Conservation (phyloP, 768 basidiomycete species). For the Lactarius indigo region DNA sequence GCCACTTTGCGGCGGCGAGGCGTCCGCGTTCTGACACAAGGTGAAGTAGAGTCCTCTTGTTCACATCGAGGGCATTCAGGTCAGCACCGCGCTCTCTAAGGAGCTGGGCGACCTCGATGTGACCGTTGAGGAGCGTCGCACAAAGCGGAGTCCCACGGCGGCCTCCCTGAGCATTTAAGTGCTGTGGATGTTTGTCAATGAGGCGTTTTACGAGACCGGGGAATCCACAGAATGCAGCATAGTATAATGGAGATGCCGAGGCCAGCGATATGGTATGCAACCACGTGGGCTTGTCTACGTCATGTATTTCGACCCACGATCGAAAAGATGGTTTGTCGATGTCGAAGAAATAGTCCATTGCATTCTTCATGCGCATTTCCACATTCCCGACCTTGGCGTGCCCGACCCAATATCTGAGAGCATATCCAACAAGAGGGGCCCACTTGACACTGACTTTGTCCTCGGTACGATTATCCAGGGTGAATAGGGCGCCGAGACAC, state of each 20-base stretch:
- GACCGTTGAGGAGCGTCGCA: neutral
- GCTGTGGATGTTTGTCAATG: neutral
- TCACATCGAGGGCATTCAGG: neutral
- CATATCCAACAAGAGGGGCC: neutral
- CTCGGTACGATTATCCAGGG: neutral
- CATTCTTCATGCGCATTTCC: neutral
- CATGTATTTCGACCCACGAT: neutral
- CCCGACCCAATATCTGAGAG: neutral
- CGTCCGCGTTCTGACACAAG: accelerated
- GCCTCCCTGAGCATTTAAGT: neutral
- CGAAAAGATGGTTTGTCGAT: neutral
- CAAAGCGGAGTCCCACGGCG: neutral
- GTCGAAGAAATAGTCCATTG: neutral
- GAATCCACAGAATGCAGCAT: neutral
- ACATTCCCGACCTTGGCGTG: neutral
- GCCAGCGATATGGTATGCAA: no score
- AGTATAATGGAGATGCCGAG: neutral
- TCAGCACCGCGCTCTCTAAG: neutral
- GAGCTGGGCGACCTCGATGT: neutral
- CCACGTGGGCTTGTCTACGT: no score
- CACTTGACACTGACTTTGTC: neutral
- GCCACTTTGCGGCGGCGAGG: neutral
- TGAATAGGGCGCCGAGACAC: neutral
- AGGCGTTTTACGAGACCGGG: neutral
- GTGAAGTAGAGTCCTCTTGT: neutral